Base-by-base conservation (phyloP, 768 basidiomycete genomes). In the Suillus fuscotomentosus region DNA sequence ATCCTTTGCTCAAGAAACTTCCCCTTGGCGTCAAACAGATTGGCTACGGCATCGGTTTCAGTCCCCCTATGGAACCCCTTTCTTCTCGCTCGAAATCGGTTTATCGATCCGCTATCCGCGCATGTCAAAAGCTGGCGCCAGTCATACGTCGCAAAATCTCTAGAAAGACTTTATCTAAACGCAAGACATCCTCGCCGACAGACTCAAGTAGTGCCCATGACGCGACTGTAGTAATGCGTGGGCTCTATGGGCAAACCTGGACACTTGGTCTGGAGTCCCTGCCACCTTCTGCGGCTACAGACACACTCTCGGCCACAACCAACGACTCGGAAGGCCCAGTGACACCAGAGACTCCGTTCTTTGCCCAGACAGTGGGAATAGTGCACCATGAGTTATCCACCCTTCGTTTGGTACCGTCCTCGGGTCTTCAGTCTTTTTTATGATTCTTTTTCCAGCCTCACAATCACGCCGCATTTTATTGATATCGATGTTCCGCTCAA, bases 31-130 rank as follows among this genome's bases (percentile, higher is more conserved):
- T 77, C 27, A 61, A 72, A 62, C 75, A 74, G 62, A 77, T 74
- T 39, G 76, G 76, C 9, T 60, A 69, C 38, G 75, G 87, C 27
- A 86, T 85, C 57, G 84, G 84, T 7, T 86, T 82, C 69, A 82
- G 24, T 31, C 60, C 56, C 41, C 60, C 56, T n/a, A 22, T 31
- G 39, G 41, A 41, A 17, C 22, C 57, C 5, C 9, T 60, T 63
- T 3, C 60, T 20, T 36, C 39, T 41, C 42, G 39, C 39, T 57
- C 62, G 15, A 42, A 14, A 42, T 62, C 62, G 4, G 36, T 63
- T 34, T 63, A 61, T 47, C 56, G 60, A 39, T 42, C 62, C 3
- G 57, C 62, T 41, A 17, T 63, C 36, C 56, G 62, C 8, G 42
- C 59, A 7, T 63, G 60, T 39, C 60, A 63, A 22, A 47, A 60